Base-by-base conservation (phyloP, 805 yeast species). In the Cyberlindnera mississippiensis region DNA sequence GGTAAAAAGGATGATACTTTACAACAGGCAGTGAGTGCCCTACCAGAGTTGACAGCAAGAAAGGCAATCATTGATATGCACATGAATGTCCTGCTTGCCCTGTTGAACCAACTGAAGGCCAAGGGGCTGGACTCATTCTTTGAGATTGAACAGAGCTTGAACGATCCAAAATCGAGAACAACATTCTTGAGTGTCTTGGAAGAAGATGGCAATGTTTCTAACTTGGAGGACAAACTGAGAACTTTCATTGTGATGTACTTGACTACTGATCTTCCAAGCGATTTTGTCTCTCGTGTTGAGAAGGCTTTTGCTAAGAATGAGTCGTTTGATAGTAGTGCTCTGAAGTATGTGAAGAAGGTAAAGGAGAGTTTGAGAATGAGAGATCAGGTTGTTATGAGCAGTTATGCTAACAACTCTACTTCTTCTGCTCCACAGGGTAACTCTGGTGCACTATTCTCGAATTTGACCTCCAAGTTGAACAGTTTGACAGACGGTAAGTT, bases 1-100 rank as follows among this genome's bases (percentile, higher is more conserved):
- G 83, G 71, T 30, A 60, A 66, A 19, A 61, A 67, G 20, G 69
- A 66, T 35, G 86, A 81, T 49, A 82, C 89, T 1, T 64, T 75
- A 39, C 80, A 82, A 50, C 86, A 80, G 51, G 97, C 96, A 9
- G 89, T 93, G 33, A 89, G 89, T 37, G 89, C 88, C 27, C 73
- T 93, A 43, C 99, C 99, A 3, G 96, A 89, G 61, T 70, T 93
- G 46, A 87, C 97, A 0, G 85, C 88, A 6, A 78, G 95, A 54
- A 93, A 93, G 62, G 72, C 80, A 40, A 79, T 88, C 26, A 82
- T 93, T 53, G 99, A 93, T 66, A 85, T 87, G 82, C 99, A 93
- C 66, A 91, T 93, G 96, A 89, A 87, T 56, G 90, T 93, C 19
- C 78, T 95, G 48, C 86, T 96, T 9, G 77, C 89, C 15, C 68